phyloP scores from a whole-genome alignment of 306 rosid genomes.

The Cicer cuneatum region DNA sequence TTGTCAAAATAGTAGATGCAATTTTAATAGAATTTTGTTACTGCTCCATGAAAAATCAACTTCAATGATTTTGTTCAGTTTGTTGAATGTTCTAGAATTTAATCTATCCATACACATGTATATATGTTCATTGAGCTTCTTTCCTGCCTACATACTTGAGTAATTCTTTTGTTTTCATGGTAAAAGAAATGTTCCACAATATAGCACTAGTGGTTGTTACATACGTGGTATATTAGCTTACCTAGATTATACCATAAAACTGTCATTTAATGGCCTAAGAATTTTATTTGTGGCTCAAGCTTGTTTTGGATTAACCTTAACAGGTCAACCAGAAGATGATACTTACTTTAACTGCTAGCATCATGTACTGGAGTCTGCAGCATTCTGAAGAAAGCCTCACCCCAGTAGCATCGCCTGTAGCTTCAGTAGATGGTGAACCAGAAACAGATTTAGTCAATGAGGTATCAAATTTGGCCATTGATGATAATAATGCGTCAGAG shows the following conservation, averaged over 20 bases:
- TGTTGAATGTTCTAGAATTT: not conserved
- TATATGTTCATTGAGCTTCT: not conserved
- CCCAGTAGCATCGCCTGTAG: constrained; percentile 49
- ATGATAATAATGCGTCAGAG: constrained; percentile 47
- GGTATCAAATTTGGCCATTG: constrained; percentile 58
- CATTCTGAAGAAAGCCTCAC: constrained; percentile 50
- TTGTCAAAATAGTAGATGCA: constrained; percentile 1
- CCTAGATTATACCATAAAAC: constrained; percentile 2
- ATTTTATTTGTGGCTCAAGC: constrained; percentile 15
- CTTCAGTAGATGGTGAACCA: constrained; percentile 48
- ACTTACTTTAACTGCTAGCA: constrained; percentile 89
- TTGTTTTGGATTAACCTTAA: constrained; percentile 38
- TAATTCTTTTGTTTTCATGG: not conserved
- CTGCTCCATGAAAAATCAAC: constrained; percentile 17
- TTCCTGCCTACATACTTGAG: constrained; percentile 7
- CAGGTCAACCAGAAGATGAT: constrained; percentile 99
- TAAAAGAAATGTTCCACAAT: constrained; percentile 9
- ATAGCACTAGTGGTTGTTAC: constrained; percentile 9
- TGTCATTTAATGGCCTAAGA: constrained; percentile 15
- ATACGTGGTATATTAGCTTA: not conserved
- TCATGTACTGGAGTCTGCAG: constrained; percentile 97
- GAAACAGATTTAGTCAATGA: constrained; percentile 49
- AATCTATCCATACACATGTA: not conserved
- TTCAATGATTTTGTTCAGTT: constrained; percentile 19
- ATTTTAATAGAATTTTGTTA: constrained; percentile 15